These are phyloP conservation scores for Fusarium annulatum DNA, from an alignment of 2,329 filamentous ascomycete genomes.

Conservation along the genomic window DNA sequence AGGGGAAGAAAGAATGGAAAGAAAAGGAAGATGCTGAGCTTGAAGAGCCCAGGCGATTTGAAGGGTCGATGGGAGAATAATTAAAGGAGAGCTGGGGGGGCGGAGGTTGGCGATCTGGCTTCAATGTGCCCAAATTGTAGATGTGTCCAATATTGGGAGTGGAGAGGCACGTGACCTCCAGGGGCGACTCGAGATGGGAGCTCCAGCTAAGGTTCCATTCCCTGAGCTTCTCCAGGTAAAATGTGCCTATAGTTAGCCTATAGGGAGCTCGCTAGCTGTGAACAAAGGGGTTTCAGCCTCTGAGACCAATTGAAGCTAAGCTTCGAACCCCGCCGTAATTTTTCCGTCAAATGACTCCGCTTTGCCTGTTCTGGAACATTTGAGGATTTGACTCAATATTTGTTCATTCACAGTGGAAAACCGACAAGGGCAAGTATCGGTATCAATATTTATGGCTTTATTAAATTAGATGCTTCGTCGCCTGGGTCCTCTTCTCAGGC, in stretches of 20 bases:
- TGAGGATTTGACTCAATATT: slow-evolving; percentile 19
- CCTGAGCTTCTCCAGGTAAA: slow-evolving; percentile 31
- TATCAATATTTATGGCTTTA: neutral
- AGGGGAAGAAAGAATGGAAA: slow-evolving; percentile 49
- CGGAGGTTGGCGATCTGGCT: slow-evolving; percentile 57
- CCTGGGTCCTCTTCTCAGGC: slow-evolving; percentile 41
- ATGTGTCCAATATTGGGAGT: slow-evolving; percentile 58
- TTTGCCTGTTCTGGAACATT: slow-evolving; percentile 29
- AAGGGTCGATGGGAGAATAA: slow-evolving; percentile 48
- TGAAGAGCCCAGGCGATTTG: slow-evolving; percentile 51
- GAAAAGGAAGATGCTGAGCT: slow-evolving; percentile 52
- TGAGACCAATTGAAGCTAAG: slow-evolving; percentile 21
- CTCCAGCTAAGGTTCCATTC: slow-evolving; percentile 14
- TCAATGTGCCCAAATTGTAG: slow-evolving; percentile 55
- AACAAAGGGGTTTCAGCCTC: slow-evolving; percentile 36
- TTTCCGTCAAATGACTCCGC: slow-evolving; percentile 31
- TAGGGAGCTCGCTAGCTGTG: slow-evolving; percentile 1
- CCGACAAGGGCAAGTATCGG: neutral
- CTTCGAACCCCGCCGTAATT: slow-evolving; percentile 27
- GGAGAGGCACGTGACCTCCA: slow-evolving; percentile 50
- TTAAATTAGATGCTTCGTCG: slow-evolving; percentile 44
- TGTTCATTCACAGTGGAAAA: neutral
- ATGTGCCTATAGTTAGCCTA: neutral
- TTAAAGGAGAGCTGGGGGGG: slow-evolving; percentile 52
- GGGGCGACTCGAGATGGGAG: slow-evolving; percentile 10